Evolutionary conservation across 805 yeast species (phyloP).

Genomic region (Kodamaea kakaduensis): DNA sequence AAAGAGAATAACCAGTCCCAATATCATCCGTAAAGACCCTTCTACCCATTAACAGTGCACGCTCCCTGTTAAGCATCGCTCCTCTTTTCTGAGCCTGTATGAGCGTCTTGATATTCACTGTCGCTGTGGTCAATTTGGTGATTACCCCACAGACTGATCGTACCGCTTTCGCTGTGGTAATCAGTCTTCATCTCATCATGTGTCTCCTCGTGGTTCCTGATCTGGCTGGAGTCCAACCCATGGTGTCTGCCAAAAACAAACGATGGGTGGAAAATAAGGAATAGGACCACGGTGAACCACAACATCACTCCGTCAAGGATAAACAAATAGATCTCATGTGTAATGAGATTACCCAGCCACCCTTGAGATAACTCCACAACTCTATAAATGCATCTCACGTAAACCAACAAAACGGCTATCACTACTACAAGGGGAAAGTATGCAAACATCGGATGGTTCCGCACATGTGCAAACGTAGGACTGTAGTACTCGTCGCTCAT

Average conservation of each 20-base stretch:
- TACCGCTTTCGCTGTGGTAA: no score
- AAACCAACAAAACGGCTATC: constrained; percentile 50
- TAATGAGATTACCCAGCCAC: constrained; percentile 63
- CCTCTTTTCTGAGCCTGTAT: no score
- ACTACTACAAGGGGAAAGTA: constrained; percentile 44
- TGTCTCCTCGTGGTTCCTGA: neutral
- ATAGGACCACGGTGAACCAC: constrained; percentile 19
- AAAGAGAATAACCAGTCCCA: no score
- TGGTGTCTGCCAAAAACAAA: constrained; percentile 48
- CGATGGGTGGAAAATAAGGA: constrained; percentile 57
- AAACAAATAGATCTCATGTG: constrained; percentile 40
- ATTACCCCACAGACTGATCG: no score
- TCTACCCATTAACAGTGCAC: no score
- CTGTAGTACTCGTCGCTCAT: constrained; percentile 27
- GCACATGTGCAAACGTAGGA: constrained; percentile 29
- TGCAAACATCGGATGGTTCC: constrained; percentile 34
- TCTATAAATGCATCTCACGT: constrained; percentile 68
- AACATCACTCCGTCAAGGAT: constrained; percentile 30
- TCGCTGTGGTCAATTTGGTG: no score
- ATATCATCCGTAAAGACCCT: no score
- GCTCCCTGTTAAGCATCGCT: no score
- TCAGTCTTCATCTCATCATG: neutral
- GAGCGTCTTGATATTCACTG: no score
- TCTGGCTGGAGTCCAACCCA: constrained; percentile 5
- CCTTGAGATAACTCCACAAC: constrained; percentile 69